Base-by-base conservation (phyloP, 108 stramenopile species). In the Skeletonema grethae region DNA sequence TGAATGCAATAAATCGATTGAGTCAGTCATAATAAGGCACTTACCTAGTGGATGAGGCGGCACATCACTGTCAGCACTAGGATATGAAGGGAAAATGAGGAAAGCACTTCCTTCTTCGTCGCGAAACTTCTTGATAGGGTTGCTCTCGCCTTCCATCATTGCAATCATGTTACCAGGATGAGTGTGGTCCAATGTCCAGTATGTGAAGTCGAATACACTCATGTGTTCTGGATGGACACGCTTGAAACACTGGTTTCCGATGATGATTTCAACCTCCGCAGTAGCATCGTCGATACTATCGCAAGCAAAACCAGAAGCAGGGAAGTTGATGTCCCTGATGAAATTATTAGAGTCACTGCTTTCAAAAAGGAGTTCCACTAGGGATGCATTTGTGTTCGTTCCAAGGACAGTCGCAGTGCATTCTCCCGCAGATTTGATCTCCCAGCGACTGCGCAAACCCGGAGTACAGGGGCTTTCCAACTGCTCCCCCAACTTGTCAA, bases 151-250 rank as follows among this genome's bases (percentile, higher is more conserved):
- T 24, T 76, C 81, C n/a, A 53, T 53, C 50, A 53, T 53, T 22
- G 50, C 50, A 6, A 53, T 16, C 50, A 53, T 53, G 7, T 53
- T 53, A 53, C 50, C 50, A 53, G 50, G 50, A 53, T 53, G 50
- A 53, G 75, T 70, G 65, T 80, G 79, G 63, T 38, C 25, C 22
- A 36, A 43, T 7, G 43, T 65, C 83, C 83, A 90, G 46, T 70
- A 70, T 10, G 85, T 87, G 13, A 87, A 73, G 46, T 90, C 89
- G 45, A 86, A 90, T 16, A 90, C 83, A 62, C 82, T 73, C 36
- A 69, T 65, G 41, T 80, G 74, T 8, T 82, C 72, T 48, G 73
- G 85, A 62, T 90, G 86, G 12, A 87, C 85, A 45, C 86, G 79
- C 34, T 62, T 64, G 57, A 60, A 76, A 22, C 81, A 82, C 31